Evolutionary conservation across 139 green algal genomes (phyloP), one percentile per base, ranked within the genome.

Genomic region (Haematococcus lacustris): DNA sequence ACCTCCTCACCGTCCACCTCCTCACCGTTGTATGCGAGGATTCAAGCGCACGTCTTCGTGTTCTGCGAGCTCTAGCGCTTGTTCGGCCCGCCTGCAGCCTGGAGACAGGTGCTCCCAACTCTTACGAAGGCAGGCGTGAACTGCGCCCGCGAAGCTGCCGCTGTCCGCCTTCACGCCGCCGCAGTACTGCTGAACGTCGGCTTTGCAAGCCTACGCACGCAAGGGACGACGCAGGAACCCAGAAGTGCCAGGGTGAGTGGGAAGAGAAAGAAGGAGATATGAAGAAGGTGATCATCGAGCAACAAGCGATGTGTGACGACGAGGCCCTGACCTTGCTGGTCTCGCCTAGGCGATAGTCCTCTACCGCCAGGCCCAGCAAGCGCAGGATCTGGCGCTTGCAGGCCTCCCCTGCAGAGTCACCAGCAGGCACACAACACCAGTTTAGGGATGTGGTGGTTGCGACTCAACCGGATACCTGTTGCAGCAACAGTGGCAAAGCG

Each of bases 21-120:
- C 75, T 9, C 51, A 80, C 75, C 39, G 70, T 62, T 72, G 65
- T 3, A 81, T 71, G 38, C 69, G 69, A 33, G 78, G 81, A 53
- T 82, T 84, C 37, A 87, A 75, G 30, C 77, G 66, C 50, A 87
- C 70, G 33, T 87, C 81, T 64, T 78, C 75, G 39, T 80, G 71
- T 66, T 84, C 82, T 17, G 78, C 34, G 2, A n/a, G 35, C 65
- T 87, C 82, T 47, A 81, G 66, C 33, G 60, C 33, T 25, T 76
- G 59, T 57, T 83, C 74, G 33, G 76, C 69, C 3, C 37, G 37
- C 38, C 60, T 71, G 65, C 82, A 85, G 7, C 40, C 66, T 34
- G 66, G 38, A n/a, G 30, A 66, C 59, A 85, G 66, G 71, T 78
- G 71, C n/a, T 68, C 73, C 25, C 51, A 38, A 25, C 60, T 74